Evolutionary conservation across 345 rosid species (phyloP).

Genomic region (Eucalyptus cladocalyx): DNA sequence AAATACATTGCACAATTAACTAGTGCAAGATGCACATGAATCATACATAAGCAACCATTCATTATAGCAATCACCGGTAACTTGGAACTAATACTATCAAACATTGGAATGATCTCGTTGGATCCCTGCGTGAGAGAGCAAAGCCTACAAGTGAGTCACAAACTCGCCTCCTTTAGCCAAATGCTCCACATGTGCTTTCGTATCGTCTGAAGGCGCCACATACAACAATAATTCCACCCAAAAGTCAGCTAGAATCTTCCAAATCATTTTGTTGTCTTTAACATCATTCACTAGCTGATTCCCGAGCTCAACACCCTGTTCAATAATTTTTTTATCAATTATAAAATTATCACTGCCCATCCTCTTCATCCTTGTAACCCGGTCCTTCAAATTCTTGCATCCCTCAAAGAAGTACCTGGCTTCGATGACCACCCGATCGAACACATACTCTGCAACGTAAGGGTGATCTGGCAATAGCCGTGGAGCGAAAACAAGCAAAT

Average conservation of each 20-base stretch:
- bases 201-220: neutral
- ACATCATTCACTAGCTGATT: neutral
- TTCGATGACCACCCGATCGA: neutral
- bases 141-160: neutral
- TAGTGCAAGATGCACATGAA: neutral
- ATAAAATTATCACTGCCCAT: rapidly evolving
- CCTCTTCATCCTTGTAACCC: neutral
- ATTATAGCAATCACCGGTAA: rapidly evolving
- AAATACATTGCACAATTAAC: neutral
- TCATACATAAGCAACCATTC: neutral
- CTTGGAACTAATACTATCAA: neutral
- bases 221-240: neutral
- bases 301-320: neutral
- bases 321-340: rapidly evolving
- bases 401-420: neutral
- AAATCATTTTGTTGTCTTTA: neutral
- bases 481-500: neutral
- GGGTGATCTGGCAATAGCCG: neutral
- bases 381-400: neutral
- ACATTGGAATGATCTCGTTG: neutral
- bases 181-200: neutral
- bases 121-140: neutral
- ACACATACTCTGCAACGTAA: neutral
- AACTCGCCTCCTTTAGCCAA: neutral
- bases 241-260: neutral